Evolutionary conservation across 2,329 filamentous ascomycete genomes (phyloP), one percentile per base, ranked within the genome.

Genomic region (Stenocarpella maydis): DNA sequence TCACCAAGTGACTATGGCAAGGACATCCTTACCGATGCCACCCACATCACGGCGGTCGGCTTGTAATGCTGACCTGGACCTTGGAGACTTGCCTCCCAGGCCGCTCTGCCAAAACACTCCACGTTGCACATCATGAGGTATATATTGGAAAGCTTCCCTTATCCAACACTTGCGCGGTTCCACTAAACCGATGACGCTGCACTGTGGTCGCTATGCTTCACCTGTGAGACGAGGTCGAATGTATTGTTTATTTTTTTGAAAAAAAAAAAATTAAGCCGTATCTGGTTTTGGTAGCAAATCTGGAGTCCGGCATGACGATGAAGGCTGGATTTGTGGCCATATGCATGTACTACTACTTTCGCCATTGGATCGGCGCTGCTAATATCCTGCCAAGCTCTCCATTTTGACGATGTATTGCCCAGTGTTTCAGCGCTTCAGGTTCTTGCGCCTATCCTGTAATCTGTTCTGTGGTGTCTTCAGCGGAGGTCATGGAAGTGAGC

Each of bases 11-110:
- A 8, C 55, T 37, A 37, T 41, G 64, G 55, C 26, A 47, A 58
- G 26, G 12, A 45, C 66, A 26, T 28, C 74, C 74, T 65, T 73
- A 84, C 82, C 84, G 63, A 85, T 84, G 70, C 85, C 84, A 69
- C 77, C 76, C 58, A 41, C 58, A 61, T 61, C 12, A 10, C 41
- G 26, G n/a, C 12, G 41, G 41, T 47, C n/a, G 26, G 7, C 31
- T 37, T 4, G 10, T 24, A 21, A 6, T 34, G 14, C 19, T 19
- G 58, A 4, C 10, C 19, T 28, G 19, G 26, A 21, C 12, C 3
- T 17, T 24, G 12, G 14, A 47, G 41, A 10, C n/a, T 24, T 21
- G 12, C 14, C 26, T 47, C n/a, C n/a, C 37, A 34, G 41, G 19
- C 3, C 7, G 31, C n/a, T 12, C 26, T 26, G 24, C 8, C 28